Percentiles rank a stretch among this genome's conserved stretches.
These are phyloP conservation scores for Dunaliella sp. DNA, from an alignment of 139 green algal genomes.

Conservation along the genomic window DNA sequence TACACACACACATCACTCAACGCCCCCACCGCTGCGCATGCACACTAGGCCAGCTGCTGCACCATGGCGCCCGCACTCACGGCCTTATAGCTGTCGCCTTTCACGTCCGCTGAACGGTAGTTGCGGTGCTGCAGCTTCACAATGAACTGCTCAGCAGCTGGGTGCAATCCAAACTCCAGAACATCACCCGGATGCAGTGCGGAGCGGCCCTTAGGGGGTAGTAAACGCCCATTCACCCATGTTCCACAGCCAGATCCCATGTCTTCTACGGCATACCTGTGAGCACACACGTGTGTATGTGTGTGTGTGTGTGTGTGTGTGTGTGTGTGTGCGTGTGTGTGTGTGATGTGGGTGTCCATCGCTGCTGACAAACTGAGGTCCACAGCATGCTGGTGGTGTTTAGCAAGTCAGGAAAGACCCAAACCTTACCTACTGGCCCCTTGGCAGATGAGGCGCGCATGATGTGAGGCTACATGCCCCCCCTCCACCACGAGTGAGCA, in stretches of 20 bases:
- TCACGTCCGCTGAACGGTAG: constrained; percentile 19
- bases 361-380: too few relatives aligned
- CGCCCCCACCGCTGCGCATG: too few relatives aligned
- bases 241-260: constrained; percentile 50
- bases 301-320: background rate
- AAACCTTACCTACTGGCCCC: constrained; percentile 12
- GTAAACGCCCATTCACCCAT: constrained; percentile 63
- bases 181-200: constrained; percentile 60
- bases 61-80: constrained; percentile 12
- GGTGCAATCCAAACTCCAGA: constrained; percentile 57
- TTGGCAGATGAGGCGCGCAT: constrained; percentile 28
- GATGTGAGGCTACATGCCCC: constrained; percentile 17
- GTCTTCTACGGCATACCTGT: constrained; percentile 51
- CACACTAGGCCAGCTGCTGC: too few relatives aligned
- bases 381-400: background rate
- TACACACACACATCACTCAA: too few relatives aligned
- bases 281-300: background rate
- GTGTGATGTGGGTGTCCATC: background rate
- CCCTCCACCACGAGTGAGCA: constrained; percentile 33
- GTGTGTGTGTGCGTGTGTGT: background rate
- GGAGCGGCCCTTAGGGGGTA: constrained; percentile 33
- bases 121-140: constrained; percentile 66
- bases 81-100: constrained; percentile 19
- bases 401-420: too few relatives aligned
- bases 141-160: constrained; percentile 36